Conservation (phyloP, 2,329 filamentous ascomycete species). For the Ascochyta fabae region DNA sequence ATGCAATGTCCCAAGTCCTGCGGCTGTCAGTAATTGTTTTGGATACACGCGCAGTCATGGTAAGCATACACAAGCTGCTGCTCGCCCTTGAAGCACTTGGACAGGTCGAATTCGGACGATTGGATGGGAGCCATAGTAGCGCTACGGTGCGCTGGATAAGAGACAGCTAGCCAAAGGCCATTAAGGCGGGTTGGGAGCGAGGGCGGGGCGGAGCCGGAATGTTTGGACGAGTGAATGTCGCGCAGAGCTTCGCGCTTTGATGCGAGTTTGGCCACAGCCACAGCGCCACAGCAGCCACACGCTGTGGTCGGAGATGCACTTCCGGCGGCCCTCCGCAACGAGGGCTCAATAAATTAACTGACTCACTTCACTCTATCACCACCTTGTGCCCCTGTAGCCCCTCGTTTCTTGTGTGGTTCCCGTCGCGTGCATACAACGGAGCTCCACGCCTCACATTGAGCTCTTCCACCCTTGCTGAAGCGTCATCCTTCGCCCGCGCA, state of each 20-base stretch:
- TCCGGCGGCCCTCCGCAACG: constrained; percentile 12
- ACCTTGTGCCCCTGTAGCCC: not conserved
- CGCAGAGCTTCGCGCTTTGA: constrained; percentile 25
- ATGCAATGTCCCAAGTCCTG: constrained; percentile 67
- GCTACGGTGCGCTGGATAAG: constrained; percentile 42
- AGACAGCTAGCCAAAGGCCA: constrained; percentile 43
- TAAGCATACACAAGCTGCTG: constrained; percentile 76
- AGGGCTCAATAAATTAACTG: constrained; percentile 14
- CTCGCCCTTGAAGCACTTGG: constrained; percentile 83
- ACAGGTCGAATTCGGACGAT: constrained; percentile 70
- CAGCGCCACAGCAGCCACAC: no score
- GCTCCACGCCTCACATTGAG: not conserved
- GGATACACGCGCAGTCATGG: not conserved
- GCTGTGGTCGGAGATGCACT: not conserved
- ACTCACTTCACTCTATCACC: constrained; percentile 9
- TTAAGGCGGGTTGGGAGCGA: constrained; percentile 27
- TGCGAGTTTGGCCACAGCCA: constrained; percentile 19
- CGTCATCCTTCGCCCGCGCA: not conserved
- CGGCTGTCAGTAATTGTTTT: constrained; percentile 44
- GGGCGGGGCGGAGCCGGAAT: constrained; percentile 24
- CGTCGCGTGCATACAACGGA: not conserved
- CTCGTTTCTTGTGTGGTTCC: not conserved
- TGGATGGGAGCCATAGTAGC: constrained; percentile 46
- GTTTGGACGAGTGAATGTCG: constrained; percentile 32
- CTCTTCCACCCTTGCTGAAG: not conserved